Evolutionary conservation across 768 basidiomycete genomes (phyloP), one percentile per base, ranked within the genome.

Genomic region (Tephrocybe rancida): DNA sequence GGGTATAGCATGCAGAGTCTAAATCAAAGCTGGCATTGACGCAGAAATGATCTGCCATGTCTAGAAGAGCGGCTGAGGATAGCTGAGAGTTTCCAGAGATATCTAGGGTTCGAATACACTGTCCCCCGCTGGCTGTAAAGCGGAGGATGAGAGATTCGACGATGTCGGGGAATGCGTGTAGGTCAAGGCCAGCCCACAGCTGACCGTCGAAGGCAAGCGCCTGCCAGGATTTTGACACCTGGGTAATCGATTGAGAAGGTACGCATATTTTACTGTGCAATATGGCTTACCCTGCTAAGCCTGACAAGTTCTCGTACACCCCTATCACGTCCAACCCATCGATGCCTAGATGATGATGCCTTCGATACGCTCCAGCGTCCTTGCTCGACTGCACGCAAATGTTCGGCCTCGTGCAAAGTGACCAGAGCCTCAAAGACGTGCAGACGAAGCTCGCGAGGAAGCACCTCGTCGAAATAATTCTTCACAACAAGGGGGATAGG

Each of bases 161-260:
- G 6, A 87, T 64, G 32, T 75, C 72, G 13, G 88, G 83, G 65
- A 90, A 88, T 1, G 84, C 69, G 18, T 67, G 77, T 29, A 93
- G 73, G 64, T 90, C 79, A 29, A 91, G 73, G 51, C 79, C 64
- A 39, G 70, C 62, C 94, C 94, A 95, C n/a, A 95, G 77, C 62
- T 93, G 90, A 13, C 93, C 93, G 66, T 96, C 94, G 60, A 87
- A 84, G 22, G 86, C 84, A 34, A 95, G 80, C 2, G 72, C 66
- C 48, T 81, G 84, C 92, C 93, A 96, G 9, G 75, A 63, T 64
- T 82, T 88, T 25, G 88, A 94, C 10, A 92, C 88, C 90, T 93
- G 57, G 61, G 32, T 50, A 54, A 25, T 27, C 61, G 32, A 55
- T 52, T 26, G 29, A 24, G 45, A 42, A 39, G 21, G 58, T 24